phyloP scores from a whole-genome alignment of 208 protist genomes.

The Leishmania aethiopica region DNA sequence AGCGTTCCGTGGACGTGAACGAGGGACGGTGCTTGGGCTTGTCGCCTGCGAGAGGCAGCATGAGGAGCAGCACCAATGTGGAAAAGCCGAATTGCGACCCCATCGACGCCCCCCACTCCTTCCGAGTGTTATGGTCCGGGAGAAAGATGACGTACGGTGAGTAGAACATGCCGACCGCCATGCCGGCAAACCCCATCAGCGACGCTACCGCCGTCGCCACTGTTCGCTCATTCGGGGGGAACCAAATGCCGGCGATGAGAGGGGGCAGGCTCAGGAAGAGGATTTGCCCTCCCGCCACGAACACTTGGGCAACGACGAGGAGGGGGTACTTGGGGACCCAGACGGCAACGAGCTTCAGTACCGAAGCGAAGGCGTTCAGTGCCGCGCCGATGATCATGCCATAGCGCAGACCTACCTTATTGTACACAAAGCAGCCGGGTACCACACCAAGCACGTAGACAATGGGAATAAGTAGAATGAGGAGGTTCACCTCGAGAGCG shows the following conservation, averaged over 20 bases:
- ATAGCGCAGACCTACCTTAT: constrained; percentile 48
- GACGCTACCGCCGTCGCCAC: constrained; percentile 49
- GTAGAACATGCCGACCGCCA: constrained; percentile 70
- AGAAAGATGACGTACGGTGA: constrained; percentile 46
- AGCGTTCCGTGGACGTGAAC: constrained; percentile 23
- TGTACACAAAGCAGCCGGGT: constrained; percentile 46
- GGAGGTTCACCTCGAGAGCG: constrained; percentile 45
- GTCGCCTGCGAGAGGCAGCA: constrained; percentile 24
- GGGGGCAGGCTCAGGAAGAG: constrained; percentile 45
- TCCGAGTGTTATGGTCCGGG: constrained; percentile 18
- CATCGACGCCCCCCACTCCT: constrained; percentile 35
- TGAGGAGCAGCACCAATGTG: constrained; percentile 24
- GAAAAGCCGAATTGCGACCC: constrained; percentile 41
- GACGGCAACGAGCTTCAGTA: constrained; percentile 49
- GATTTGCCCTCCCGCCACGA: constrained; percentile 42
- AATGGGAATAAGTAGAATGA: constrained; percentile 43
- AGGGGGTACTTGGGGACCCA: constrained; percentile 38
- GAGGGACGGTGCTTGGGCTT: constrained; percentile 38
- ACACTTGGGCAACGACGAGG: constrained; percentile 44
- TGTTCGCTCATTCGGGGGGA: constrained; percentile 48
- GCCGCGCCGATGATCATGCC: constrained; percentile 36
- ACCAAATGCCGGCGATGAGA: constrained; percentile 56
- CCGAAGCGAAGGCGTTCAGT: constrained; percentile 29
- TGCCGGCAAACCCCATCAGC: constrained; percentile 53
- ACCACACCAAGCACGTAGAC: constrained; percentile 45